Evolutionary conservation across 2,329 filamentous ascomycete genomes (phyloP).

Genomic region (Fusarium chuoi): DNA sequence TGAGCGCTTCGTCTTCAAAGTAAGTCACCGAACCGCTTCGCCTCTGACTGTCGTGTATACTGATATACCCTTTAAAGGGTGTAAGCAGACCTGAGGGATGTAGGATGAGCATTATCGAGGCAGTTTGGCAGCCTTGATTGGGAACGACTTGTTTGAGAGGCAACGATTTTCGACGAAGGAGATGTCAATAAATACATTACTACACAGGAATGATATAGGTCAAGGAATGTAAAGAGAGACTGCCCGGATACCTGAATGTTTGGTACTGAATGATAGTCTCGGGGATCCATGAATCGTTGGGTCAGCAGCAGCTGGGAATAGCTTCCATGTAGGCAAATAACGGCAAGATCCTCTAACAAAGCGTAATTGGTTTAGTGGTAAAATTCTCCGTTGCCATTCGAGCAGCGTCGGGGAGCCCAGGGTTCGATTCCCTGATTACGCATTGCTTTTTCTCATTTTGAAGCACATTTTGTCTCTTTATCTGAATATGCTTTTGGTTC

Average conservation of each 20-base stretch:
- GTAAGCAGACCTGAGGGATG: slow-evolving; percentile 54
- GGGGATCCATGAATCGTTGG: neutral
- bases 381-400: slow-evolving; percentile 32
- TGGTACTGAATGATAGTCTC: neutral
- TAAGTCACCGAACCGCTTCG: neutral
- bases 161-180: neutral
- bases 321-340: accelerated
- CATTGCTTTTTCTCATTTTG: neutral
- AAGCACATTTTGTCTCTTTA: neutral
- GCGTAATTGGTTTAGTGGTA: slow-evolving; percentile 9
- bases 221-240: neutral
- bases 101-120: slow-evolving; percentile 61
- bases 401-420: slow-evolving; percentile 6
- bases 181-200: neutral
- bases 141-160: neutral
- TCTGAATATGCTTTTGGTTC: neutral
- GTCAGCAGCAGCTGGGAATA: neutral
- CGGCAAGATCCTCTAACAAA: accelerated
- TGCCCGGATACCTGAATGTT: neutral
- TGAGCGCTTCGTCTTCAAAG: slow-evolving; percentile 56
- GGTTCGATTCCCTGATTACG: slow-evolving; percentile 29
- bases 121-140: slow-evolving; percentile 55
- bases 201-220: neutral
- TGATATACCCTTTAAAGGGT: slow-evolving; percentile 45
- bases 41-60: neutral